Base-by-base conservation (phyloP, 805 yeast genomes). In the Sungouiozyma intestinalis region DNA sequence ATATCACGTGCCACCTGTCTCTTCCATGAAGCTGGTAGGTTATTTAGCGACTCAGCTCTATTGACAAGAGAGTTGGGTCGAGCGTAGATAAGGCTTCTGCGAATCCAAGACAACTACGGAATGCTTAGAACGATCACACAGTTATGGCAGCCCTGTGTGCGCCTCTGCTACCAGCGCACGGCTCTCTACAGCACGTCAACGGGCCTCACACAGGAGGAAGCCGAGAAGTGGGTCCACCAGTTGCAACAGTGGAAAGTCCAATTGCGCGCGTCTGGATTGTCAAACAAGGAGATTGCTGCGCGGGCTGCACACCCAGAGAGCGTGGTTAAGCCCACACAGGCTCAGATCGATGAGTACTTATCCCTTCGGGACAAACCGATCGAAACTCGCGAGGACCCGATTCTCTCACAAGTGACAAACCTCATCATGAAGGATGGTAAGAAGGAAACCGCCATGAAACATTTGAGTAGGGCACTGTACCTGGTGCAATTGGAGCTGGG, bases 391-490 rank as follows among this genome's bases (percentile, higher is more conserved):
- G 64, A 66, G 36, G 92, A 86, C 52, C 81, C 84, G n/a, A 74
- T 79, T 16, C 68, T 88, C 39, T 79, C 79, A 39, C 80, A 83
- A 52, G 76, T 92, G 55, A 80, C 85, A 42, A 87, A 87, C 58
- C 71, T 87, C 67, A 78, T 92, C 47, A 92, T 92, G 97, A 78
- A 85, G 57, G 80, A 85, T 58, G 98, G 98, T 35, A 79, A 80
- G 62, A 92, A 88, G 62, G 75, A 84, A 42, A 67, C 71, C 39
- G 97, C 97, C 0, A 81, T 80, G 57, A 80, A 73, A 52, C 70
- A 73, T 39, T 69, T 92, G 43, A 73, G 81, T 41, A 74, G 81
- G 57, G 94, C 97, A 0, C 69, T 92, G 40, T 87, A 88, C 57
- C 67, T 88, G 39, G 81, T 60, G 8, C 58, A 49, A 36, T 53